These are phyloP conservation scores for Neocatenulostroma microsporum DNA, from an alignment of 2,329 filamentous ascomycete genomes.

Conservation along the genomic window DNA sequence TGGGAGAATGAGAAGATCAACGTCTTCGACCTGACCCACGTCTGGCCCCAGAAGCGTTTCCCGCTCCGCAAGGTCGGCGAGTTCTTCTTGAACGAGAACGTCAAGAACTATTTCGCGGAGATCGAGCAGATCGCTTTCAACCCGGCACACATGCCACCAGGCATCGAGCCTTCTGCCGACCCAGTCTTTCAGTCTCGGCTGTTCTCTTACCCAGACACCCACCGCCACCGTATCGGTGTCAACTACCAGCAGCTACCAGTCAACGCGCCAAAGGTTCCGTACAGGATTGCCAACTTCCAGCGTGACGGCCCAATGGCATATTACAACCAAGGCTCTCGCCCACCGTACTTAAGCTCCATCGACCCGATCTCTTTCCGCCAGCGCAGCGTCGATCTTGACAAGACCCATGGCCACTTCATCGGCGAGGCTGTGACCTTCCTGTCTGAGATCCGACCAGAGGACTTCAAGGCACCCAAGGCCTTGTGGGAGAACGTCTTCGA, in stretches of 20 bases:
- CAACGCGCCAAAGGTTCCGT: conserved; percentile 47
- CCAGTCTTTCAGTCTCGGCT: conserved; percentile 62
- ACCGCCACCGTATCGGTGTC: conserved; percentile 49
- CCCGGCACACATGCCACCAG: conserved; percentile 58
- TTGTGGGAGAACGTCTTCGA: conserved; percentile 57
- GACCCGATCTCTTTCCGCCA: conserved; percentile 44
- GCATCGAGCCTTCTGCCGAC: conserved; percentile 62
- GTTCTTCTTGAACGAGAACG: conserved; percentile 47
- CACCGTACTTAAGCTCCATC: conserved; percentile 50
- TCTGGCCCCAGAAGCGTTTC: conserved; percentile 48
- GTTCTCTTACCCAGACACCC: conserved; percentile 63
- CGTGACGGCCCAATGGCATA: conserved; percentile 65
- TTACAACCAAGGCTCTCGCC: conserved; percentile 55
- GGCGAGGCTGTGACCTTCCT: conserved; percentile 45
- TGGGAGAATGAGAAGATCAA: conserved; percentile 50
- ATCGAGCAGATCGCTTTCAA: conserved; percentile 65
- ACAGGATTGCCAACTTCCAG: conserved; percentile 57
- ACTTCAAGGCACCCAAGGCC: conserved; percentile 49
- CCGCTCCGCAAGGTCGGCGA: conserved; percentile 48
- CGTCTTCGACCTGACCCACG: conserved; percentile 47
- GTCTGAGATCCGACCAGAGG: conserved; percentile 46
- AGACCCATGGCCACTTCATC: conserved; percentile 44
- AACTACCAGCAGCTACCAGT: conserved; percentile 55
- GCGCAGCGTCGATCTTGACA: conserved; percentile 41
- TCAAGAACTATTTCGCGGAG: conserved; percentile 56